phyloP scores from a whole-genome alignment of 2,329 filamentous ascomycete genomes.

The Fusarium succisae region DNA sequence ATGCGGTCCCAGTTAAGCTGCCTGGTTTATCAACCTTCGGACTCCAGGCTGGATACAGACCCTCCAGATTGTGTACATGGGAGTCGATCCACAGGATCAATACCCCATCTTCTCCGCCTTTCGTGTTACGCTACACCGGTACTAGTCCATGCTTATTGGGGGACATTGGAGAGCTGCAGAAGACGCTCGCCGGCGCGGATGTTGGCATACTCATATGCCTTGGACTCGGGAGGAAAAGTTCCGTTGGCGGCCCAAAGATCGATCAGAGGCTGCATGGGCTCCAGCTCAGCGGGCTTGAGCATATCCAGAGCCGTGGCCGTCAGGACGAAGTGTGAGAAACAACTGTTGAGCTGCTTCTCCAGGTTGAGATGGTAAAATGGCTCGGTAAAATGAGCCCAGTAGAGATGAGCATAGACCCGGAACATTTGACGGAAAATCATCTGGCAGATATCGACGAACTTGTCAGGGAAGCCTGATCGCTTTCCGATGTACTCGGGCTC shows the following conservation, averaged over 20 bases:
- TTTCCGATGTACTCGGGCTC: constrained; percentile 87
- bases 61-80: constrained; percentile 34
- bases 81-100: constrained; percentile 12
- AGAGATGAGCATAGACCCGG: constrained; percentile 96
- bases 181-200: constrained; percentile 67
- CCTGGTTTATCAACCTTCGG: constrained; percentile 7
- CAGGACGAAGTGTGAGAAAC: constrained; percentile 85
- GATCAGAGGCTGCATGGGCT: constrained; percentile 95
- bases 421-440: constrained; percentile 98
- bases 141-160: constrained; percentile 36
- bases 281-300: constrained; percentile 87
- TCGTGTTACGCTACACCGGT: constrained; percentile 22
- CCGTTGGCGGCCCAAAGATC: constrained; percentile 92
- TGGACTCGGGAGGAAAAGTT: constrained; percentile 81
- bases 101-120: constrained; percentile 18
- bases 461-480: constrained; percentile 88
- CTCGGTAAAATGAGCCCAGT: constrained; percentile 92
- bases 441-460: constrained; percentile 90
- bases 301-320: constrained; percentile 84
- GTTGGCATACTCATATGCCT: constrained; percentile 73
- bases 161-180: constrained; percentile 57
- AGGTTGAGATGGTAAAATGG: constrained; percentile 85
- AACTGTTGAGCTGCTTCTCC: constrained; percentile 85
- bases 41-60: constrained; percentile 26
- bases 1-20: constrained; percentile 1